These are phyloP conservation scores for Lagerstroemia speciosa DNA, from an alignment of 345 rosid genomes.

Conservation along the genomic window DNA sequence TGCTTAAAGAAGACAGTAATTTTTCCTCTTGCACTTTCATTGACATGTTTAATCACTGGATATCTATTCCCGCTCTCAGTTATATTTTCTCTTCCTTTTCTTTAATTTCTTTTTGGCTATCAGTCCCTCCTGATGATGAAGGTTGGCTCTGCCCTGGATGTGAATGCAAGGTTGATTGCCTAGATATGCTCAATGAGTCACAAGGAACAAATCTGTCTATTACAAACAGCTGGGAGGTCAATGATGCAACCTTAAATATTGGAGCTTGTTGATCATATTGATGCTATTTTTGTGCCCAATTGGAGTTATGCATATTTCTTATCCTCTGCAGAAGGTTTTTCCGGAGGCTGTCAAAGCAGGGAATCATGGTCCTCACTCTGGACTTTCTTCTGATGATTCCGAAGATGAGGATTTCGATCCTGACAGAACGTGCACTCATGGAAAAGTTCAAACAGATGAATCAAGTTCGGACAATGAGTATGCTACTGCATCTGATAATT, in stretches of 20 bases:
- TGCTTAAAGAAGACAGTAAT: slow-evolving; percentile 86
- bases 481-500: slow-evolving; percentile 4
- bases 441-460: neutral
- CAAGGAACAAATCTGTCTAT: slow-evolving; percentile 59
- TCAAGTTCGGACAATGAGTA: slow-evolving; percentile 7
- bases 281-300: neutral
- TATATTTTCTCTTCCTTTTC: slow-evolving; percentile 9
- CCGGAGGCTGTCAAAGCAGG: slow-evolving; percentile 73
- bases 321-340: slow-evolving; percentile 61
- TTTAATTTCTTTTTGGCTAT: slow-evolving; percentile 9
- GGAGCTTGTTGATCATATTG: neutral
- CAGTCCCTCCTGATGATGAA: slow-evolving; percentile 94
- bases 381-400: slow-evolving; percentile 82
- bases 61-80: slow-evolving; percentile 14
- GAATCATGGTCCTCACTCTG: slow-evolving; percentile 20
- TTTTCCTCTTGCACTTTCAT: slow-evolving; percentile 12
- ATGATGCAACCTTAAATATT: neutral
- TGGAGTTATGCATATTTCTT: neutral
- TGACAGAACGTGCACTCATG: slow-evolving; percentile 6
- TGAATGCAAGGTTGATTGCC: slow-evolving; percentile 75
- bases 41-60: neutral
- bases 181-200: slow-evolving; percentile 63
- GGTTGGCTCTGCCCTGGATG: slow-evolving; percentile 97
- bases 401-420: slow-evolving; percentile 72
- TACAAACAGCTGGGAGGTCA: slow-evolving; percentile 78